Conservation (phyloP, 495 filamentous ascomycete species). For the Aspergillus funiculosus region DNA sequence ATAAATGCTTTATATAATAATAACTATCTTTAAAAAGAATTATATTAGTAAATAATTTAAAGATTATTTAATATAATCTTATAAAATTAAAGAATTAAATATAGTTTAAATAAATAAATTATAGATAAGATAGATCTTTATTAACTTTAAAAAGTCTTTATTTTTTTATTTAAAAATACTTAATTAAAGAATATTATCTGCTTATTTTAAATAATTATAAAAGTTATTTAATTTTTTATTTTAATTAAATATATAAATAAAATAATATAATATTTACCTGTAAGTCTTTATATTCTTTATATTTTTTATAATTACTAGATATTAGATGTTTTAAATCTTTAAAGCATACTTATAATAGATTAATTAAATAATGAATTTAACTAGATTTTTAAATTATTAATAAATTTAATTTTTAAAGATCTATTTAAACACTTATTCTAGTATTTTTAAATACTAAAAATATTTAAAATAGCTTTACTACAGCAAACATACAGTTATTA, state of each 20-base stretch:
- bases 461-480: too few species aligned
- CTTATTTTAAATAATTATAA: not conserved
- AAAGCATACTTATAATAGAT: not conserved
- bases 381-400: not conserved
- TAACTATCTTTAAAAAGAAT: not conserved
- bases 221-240: not conserved
- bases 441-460: too few species aligned
- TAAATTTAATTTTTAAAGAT: not conserved
- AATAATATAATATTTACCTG: not conserved
- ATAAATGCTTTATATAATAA: not conserved
- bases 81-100: too few species aligned
- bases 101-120: too few species aligned
- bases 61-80: too few species aligned
- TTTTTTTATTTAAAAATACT: too few species aligned
- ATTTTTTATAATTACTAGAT: not conserved
- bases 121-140: not conserved
- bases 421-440: slow-evolving; percentile 2
- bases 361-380: not conserved
- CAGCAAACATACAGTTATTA: too few species aligned
- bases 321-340: not conserved
- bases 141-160: not conserved
- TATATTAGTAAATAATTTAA: too few species aligned
- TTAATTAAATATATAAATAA: not conserved
- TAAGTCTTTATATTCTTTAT: not conserved
- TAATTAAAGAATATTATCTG: not conserved